Evolutionary conservation across 2,329 filamentous ascomycete species (phyloP).

Genomic region (Fusarium miscanthi): DNA sequence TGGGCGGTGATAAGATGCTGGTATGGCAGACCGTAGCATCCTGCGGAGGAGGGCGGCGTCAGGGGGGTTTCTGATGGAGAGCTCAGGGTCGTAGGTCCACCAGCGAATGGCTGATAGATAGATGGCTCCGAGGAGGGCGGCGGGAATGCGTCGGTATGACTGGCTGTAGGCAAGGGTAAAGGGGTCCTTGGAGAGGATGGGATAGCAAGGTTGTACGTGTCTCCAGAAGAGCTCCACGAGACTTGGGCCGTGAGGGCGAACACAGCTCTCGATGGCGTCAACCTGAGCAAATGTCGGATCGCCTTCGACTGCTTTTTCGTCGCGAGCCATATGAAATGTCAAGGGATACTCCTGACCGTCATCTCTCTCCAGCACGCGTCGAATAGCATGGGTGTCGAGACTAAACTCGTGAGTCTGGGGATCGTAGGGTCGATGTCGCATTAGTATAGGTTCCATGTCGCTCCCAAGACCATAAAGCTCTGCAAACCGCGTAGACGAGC

Average conservation of each 20-base stretch:
- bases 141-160: slow-evolving; percentile 63
- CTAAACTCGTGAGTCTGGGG: slow-evolving; percentile 52
- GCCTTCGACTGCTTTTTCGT: slow-evolving; percentile 46
- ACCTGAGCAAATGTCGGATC: slow-evolving; percentile 41
- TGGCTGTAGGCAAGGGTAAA: slow-evolving; percentile 64
- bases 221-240: slow-evolving; percentile 72
- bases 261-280: slow-evolving; percentile 65
- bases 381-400: slow-evolving; percentile 71
- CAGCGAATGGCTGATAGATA: slow-evolving; percentile 66
- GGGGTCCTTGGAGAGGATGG: slow-evolving; percentile 64
- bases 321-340: slow-evolving; percentile 49
- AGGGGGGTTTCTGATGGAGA: slow-evolving; percentile 45
- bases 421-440: slow-evolving; percentile 63
- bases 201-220: slow-evolving; percentile 65
- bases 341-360: slow-evolving; percentile 48
- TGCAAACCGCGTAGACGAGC: slow-evolving; percentile 43
- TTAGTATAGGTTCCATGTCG: slow-evolving; percentile 51
- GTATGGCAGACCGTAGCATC: slow-evolving; percentile 42
- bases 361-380: slow-evolving; percentile 65
- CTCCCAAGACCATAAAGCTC: slow-evolving; percentile 50
- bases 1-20: slow-evolving; percentile 46
- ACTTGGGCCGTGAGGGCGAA: slow-evolving; percentile 67
- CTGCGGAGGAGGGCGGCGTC: slow-evolving; percentile 40
- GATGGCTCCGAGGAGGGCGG: slow-evolving; percentile 64
- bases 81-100: slow-evolving; percentile 60